Evolutionary conservation across 139 green algal genomes (phyloP).

Genomic region (Chlorella sorokiniana): DNA sequence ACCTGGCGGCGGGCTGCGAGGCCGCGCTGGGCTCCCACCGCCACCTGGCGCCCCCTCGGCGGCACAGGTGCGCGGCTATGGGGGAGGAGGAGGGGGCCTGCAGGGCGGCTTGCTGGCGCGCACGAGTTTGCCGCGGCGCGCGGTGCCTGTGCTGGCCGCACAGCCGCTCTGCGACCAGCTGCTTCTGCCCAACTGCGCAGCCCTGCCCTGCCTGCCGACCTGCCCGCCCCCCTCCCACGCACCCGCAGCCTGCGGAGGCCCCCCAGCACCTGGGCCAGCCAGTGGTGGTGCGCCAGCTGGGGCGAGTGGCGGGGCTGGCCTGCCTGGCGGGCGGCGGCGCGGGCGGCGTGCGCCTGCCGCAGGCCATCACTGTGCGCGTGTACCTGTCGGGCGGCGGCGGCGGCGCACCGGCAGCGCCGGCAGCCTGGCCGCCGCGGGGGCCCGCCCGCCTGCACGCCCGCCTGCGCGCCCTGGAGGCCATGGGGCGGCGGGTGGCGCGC

Average conservation of each 20-base stretch:
- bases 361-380: constrained; percentile 35
- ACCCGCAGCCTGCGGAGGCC: not conserved
- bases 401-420: not conserved
- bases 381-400: constrained; percentile 32
- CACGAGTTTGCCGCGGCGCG: too few relatives aligned
- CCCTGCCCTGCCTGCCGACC: not conserved
- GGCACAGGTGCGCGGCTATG: not conserved
- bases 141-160: too few relatives aligned
- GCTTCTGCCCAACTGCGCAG: not conserved
- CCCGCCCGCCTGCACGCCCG: not conserved
- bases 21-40: not conserved
- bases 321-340: not conserved
- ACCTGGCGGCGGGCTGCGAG: not conserved
- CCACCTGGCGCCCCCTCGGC: not conserved
- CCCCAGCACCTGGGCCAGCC: constrained; percentile 12
- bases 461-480: constrained; percentile 18
- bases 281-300: constrained; percentile 31
- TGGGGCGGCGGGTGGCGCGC: constrained; percentile 27
- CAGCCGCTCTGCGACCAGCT: not conserved
- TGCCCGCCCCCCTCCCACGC: not conserved
- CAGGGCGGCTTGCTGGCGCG: too few relatives aligned
- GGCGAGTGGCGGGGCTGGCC: constrained; percentile 7
- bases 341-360: constrained; percentile 8
- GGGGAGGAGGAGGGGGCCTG: not conserved
- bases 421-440: too few relatives aligned